Evolutionary conservation across 306 rosid genomes (phyloP).

Genomic region (Lathyrus sativus): DNA sequence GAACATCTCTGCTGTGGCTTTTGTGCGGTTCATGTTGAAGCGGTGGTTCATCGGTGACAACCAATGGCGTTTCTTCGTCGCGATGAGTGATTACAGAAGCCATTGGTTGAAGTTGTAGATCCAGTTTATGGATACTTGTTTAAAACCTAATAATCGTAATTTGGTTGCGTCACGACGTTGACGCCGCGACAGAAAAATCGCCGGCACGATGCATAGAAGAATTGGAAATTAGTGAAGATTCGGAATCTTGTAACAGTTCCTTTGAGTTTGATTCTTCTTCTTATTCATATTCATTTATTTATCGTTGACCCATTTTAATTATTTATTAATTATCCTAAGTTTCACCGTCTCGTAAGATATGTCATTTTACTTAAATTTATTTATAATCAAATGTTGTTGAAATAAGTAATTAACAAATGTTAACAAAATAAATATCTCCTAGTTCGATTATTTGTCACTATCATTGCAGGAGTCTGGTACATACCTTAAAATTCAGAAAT

Average conservation of each 20-base stretch:
- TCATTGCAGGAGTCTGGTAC: no score
- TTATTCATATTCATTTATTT: neutral
- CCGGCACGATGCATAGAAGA: conserved; percentile 59
- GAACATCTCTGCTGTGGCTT: conserved; percentile 62
- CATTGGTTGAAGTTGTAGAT: conserved; percentile 42
- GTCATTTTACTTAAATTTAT: no score
- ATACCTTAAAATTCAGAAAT: no score
- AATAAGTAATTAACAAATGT: no score
- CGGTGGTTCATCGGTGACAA: conserved; percentile 35
- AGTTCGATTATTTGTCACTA: no score
- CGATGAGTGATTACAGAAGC: conserved; percentile 38
- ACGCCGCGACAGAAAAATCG: conserved; percentile 29
- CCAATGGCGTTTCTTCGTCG: conserved; percentile 66
- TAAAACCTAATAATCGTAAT: conserved; percentile 17
- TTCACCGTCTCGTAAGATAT: no score
- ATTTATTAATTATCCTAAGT: neutral
- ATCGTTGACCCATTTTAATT: neutral
- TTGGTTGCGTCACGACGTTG: conserved; percentile 25
- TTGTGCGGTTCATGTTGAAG: conserved; percentile 11
- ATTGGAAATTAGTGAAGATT: neutral
- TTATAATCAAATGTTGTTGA: no score
- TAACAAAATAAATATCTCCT: no score
- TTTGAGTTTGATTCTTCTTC: neutral
- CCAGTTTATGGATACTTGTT: conserved; percentile 16
- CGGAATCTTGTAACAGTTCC: neutral